Percentiles rank a stretch among this genome's conserved stretches.
These are phyloP conservation scores for Lipomyces spencermartinsiae DNA, from an alignment of 805 yeast species.

Conservation along the genomic window DNA sequence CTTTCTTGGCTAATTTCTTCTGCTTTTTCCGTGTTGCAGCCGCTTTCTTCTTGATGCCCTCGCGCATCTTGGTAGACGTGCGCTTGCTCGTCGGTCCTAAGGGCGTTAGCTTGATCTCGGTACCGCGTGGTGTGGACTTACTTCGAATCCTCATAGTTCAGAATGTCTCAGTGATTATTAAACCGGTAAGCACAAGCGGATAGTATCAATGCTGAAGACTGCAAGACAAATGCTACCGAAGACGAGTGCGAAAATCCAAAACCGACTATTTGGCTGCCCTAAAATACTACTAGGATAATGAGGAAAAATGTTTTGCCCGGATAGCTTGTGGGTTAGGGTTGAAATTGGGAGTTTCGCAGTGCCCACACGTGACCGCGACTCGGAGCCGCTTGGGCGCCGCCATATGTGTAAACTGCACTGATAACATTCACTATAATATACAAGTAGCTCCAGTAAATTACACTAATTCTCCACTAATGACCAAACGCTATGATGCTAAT, in stretches of 20 bases:
- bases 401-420: too few relatives aligned
- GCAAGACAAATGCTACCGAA: not conserved
- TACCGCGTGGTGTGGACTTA: slow-evolving; percentile 1
- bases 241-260: not conserved
- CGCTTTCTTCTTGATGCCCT: slow-evolving; percentile 95
- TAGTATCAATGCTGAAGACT: not conserved
- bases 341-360: too few relatives aligned
- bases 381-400: too few relatives aligned
- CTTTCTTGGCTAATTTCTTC: slow-evolving; percentile 81
- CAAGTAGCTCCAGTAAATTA: not conserved
- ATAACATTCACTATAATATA: too few relatives aligned
- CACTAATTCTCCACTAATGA: not conserved
- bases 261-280: not conserved
- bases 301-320: not conserved
- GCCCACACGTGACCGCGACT: too few relatives aligned
- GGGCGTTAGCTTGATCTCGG: not conserved
- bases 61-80: slow-evolving; percentile 89
- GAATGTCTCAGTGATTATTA: not conserved
- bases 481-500: not conserved
- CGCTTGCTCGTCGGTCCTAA: slow-evolving; percentile 80
- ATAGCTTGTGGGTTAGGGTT: not conserved
- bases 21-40: slow-evolving; percentile 89
- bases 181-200: not conserved
- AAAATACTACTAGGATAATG: not conserved
- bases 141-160: slow-evolving; percentile 30